Percentiles rank a stretch among this genome's conserved stretches.
These are phyloP conservation scores for Vigna mungo DNA, from an alignment of 306 rosid species.

Conservation along the genomic window DNA sequence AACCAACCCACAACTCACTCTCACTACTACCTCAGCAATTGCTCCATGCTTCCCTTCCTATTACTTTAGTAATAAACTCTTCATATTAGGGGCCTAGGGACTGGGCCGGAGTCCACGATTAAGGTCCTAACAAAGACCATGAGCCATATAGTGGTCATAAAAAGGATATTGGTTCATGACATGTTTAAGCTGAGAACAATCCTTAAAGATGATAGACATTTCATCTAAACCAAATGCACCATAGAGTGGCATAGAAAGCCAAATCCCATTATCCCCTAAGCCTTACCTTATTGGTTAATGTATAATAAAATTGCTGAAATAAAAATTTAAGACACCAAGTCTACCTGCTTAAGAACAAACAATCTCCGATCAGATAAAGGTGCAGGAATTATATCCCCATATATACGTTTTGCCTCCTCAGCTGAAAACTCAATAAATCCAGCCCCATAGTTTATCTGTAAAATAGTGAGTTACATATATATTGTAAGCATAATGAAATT, in stretches of 20 bases:
- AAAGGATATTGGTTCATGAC: not conserved
- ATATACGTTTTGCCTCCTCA: slow-evolving; percentile 94
- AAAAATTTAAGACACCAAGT: slow-evolving; percentile 37
- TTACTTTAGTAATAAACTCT: no score
- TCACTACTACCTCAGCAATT: no score
- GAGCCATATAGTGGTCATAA: not conserved
- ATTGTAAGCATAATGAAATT: slow-evolving; percentile 30
- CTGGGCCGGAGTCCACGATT: no score
- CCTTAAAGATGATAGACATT: not conserved
- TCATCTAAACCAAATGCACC: not conserved
- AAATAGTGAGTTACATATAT: slow-evolving; percentile 34
- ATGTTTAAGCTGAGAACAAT: not conserved
- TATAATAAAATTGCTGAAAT: slow-evolving; percentile 5
- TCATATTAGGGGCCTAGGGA: no score
- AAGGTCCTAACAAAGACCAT: not conserved
- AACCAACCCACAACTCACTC: no score
- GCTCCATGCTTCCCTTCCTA: no score
- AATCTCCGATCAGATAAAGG: slow-evolving; percentile 81
- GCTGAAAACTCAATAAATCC: slow-evolving; percentile 86
- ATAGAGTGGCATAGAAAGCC: not conserved
- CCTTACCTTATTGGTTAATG: not conserved
- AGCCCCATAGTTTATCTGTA: slow-evolving; percentile 82
- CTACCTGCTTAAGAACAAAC: slow-evolving; percentile 94
- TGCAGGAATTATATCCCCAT: slow-evolving; percentile 94
- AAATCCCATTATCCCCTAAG: not conserved